phyloP scores from a whole-genome alignment of 441 rosid genomes.

The Erodium moschatum region DNA sequence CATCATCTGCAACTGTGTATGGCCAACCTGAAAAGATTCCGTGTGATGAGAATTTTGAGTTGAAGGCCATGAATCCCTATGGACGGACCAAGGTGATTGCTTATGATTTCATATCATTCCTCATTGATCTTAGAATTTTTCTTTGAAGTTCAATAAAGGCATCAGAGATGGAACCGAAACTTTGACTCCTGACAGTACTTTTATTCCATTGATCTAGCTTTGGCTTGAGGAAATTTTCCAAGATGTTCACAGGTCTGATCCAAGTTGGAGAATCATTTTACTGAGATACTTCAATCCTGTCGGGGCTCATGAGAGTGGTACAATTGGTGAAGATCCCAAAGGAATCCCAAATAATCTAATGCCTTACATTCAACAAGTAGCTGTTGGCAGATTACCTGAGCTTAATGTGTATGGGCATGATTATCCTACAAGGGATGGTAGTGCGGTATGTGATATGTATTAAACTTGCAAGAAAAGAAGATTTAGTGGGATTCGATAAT shows the following conservation, averaged over 20 bases:
- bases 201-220: constrained; percentile 27
- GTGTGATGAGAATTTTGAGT: constrained; percentile 49
- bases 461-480: not conserved
- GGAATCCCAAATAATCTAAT: constrained; percentile 66
- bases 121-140: not conserved
- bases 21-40: constrained; percentile 66
- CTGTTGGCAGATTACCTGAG: constrained; percentile 55
- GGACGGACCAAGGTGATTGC: constrained; percentile 56
- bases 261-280: constrained; percentile 56
- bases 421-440: constrained; percentile 61
- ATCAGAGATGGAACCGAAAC: not conserved
- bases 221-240: constrained; percentile 64
- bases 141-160: constrained; percentile 7
- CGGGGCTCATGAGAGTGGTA: constrained; percentile 69
- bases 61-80: constrained; percentile 62
- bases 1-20: constrained; percentile 71
- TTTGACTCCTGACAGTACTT: not conserved
- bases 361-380: constrained; percentile 72
- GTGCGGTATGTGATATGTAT: constrained; percentile 37
- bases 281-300: constrained; percentile 68
- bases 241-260: constrained; percentile 52
- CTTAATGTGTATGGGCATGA: constrained; percentile 63
- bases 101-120: constrained; percentile 6
- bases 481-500: not conserved
- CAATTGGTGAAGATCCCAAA: constrained; percentile 68